Evolutionary conservation across 164 flowering plant species (phyloP), one percentile per base, ranked within the genome.

Genomic region (Aristolochia fimbriata): DNA sequence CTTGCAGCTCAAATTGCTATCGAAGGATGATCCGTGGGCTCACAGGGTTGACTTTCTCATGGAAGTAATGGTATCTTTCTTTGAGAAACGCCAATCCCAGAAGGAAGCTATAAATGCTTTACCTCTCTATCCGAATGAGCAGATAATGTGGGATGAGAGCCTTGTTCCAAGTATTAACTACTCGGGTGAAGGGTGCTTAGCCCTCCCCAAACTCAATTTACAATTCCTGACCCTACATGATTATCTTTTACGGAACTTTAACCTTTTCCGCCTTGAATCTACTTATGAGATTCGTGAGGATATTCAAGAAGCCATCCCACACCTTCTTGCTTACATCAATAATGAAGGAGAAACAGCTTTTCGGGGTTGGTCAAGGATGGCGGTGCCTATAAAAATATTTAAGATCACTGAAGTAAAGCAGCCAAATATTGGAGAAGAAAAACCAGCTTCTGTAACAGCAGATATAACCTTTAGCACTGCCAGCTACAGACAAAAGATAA

Each of bases 321-420:
- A 94, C 63, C 89, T 94, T 65, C 97, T 86, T 74, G 77, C 96
- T 2, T 80, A 88, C 71, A 86, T 86, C n/a, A 90, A 94, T 73
- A 79, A 68, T 67, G 99, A 94, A 70, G 99, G 99, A 62, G 91
- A 88, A 63, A 65, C 99, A 68, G 92, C 99, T 59, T 94, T 94
- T 54, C 95, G 99, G 62, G 99, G 99, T 65, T 94, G 99, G 99
- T 94, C 99, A 55, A 88, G 99, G 64, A 94, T 94, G 99, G 99
- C 83, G 47, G 97, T 94, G 59, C 99, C 99, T 5, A 78, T 91
- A 27, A 85, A 77, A 74, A 82, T 82, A 57, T 91, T 86, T 61
- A 91, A 67, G 79, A 84, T 94, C 57, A 66, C 77, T 21, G 85
- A 84, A 74, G 99, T 94, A 22, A 88, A 85, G 62, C 99, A 90